Evolutionary conservation across 2,329 filamentous ascomycete species (phyloP).

Genomic region (Bretziella fagacearum): DNA sequence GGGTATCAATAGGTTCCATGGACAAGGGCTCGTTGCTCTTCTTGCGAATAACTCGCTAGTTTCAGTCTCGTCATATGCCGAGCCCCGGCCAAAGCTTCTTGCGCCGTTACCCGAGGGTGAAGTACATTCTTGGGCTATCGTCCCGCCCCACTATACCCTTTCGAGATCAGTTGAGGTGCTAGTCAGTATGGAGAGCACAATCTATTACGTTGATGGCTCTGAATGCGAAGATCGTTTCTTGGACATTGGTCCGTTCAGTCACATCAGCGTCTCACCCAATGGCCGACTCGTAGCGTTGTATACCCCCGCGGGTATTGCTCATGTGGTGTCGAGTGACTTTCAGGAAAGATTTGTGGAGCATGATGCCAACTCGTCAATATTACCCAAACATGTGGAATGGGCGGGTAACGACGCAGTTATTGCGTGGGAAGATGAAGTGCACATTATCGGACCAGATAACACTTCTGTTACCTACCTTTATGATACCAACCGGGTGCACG

Average conservation of each 20-base stretch:
- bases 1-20: conserved; percentile 47
- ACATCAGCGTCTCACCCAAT: conserved; percentile 81
- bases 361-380: conserved; percentile 68
- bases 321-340: conserved; percentile 91
- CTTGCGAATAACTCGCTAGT: conserved; percentile 77
- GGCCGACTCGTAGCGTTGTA: conserved; percentile 80
- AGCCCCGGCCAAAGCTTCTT: conserved; percentile 73
- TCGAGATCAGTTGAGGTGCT: conserved; percentile 88
- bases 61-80: conserved; percentile 73
- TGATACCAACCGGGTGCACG: conserved; percentile 73
- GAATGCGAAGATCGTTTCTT: conserved; percentile 85
- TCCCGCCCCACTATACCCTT: conserved; percentile 73
- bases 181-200: conserved; percentile 65
- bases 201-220: conserved; percentile 72
- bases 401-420: conserved; percentile 91
- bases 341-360: conserved; percentile 85
- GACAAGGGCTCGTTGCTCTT: conserved; percentile 79
- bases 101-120: conserved; percentile 60
- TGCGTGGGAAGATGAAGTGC: conserved; percentile 95
- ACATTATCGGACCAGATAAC: conserved; percentile 74
- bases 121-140: conserved; percentile 75
- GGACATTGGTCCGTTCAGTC: conserved; percentile 80
- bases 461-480: conserved; percentile 68
- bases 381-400: conserved; percentile 82
- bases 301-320: conserved; percentile 66